Evolutionary conservation across 108 stramenopile genomes (phyloP), one percentile per base, ranked within the genome.

Genomic region (Cyclotella cryptica): DNA sequence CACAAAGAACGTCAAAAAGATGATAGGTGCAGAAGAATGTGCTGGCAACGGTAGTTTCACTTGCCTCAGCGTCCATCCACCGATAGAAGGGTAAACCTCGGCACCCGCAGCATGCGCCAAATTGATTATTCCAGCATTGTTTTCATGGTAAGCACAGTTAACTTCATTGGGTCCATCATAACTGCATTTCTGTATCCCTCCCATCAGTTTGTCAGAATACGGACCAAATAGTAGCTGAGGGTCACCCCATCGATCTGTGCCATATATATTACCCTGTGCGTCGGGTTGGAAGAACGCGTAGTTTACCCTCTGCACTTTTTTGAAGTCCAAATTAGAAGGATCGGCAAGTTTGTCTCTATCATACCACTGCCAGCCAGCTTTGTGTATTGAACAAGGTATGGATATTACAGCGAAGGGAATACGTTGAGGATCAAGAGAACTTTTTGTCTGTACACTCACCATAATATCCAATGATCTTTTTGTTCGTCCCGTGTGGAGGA

Each of bases 291-390:
- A 81, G 55, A 81, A 81, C 30, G 80, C 80, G 40, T 66, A 81
- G 28, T 81, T 81, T 17, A 81, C 63, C 14, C 80, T 60, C 41
- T 81, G 71, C 0, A 81, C 59, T 52, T 76, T 81, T 15, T 41
- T 39, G 41, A 81, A 81, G 47, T 81, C 75, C 68, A 81, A 70
- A 59, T 81, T 81, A 13, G 44, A 15, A 10, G 80, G 80, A 17
- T 76, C 58, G 18, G 80, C 80, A 14, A 81, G 51, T 42, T 71
- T 71, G 45, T 71, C 63, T 19, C 80, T 51, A 44, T 81, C 80
- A 59, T 81, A 81, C 74, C 75, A 81, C 57, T 81, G 80, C 80
- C 80, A 81, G 21, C 69, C 68, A 43, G 77, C 77, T 69, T 15
- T 35, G 14, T 19, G 30, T 30, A 28, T 58, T 17, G 47, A 49